Conservation (phyloP, 768 basidiomycete genomes). For the Crassisporium funariophilum region DNA sequence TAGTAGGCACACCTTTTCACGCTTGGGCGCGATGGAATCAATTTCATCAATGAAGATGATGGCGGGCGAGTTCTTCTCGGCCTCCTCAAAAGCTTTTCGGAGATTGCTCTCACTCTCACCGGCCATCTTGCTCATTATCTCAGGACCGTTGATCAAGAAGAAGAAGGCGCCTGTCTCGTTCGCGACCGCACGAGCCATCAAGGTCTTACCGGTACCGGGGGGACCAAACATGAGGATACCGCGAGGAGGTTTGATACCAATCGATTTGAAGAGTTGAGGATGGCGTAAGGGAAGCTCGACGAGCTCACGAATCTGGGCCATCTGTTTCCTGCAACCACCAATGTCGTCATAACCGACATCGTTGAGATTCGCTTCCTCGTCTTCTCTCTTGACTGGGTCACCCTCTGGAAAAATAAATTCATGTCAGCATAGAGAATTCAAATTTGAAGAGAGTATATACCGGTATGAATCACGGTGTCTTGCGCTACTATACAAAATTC, state of each 20-base stretch:
- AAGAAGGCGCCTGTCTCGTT: constrained; percentile 99
- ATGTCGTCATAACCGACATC: constrained; percentile 99
- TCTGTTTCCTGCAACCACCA: constrained; percentile 98
- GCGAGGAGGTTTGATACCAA: constrained; percentile 99
- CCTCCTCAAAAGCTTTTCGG: constrained; percentile 98
- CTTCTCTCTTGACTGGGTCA: constrained; percentile 97
- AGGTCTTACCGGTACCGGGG: constrained; percentile 98
- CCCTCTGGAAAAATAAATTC: constrained; percentile 64
- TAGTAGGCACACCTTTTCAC: constrained; percentile 86
- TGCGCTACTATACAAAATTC: constrained; percentile 99
- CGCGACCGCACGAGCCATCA: constrained; percentile 99
- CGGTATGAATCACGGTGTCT: constrained; percentile 96
- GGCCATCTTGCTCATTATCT: constrained; percentile 99
- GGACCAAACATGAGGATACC: constrained; percentile 99
- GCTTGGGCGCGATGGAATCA: constrained; percentile 98
- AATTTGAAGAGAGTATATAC: constrained; percentile 35
- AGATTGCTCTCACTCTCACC: constrained; percentile 98
- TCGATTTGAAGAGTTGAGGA: constrained; percentile 99
- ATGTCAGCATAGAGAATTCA: constrained; percentile 14
- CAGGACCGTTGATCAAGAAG: constrained; percentile 99
- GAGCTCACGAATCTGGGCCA: constrained; percentile 99
- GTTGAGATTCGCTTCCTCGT: constrained; percentile 94
- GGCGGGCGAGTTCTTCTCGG: constrained; percentile 98
- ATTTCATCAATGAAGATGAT: constrained; percentile 99
- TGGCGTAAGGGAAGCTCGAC: constrained; percentile 98